Percentiles rank a stretch among this genome's conserved stretches.
phyloP scores from a whole-genome alignment of 176 grass and related monocot species.

The Oryza meyeriana region DNA sequence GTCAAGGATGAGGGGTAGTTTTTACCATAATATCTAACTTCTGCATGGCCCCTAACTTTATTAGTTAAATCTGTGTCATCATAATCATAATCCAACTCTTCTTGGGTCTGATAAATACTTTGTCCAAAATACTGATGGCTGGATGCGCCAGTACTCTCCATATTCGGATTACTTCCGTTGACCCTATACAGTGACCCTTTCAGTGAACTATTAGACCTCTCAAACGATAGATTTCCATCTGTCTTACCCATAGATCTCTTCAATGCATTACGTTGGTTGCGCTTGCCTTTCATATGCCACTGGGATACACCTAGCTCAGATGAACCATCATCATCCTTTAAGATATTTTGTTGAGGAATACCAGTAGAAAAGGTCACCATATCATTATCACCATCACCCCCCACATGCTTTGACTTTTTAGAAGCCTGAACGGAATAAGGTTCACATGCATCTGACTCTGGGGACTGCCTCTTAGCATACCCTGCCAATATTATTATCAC shows the following conservation, averaged over 20 bases:
- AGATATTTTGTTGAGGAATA: constrained; percentile 29
- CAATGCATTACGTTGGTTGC: constrained; percentile 55
- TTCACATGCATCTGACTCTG: constrained; percentile 34
- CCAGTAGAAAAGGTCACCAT: constrained; percentile 22
- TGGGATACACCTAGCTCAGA: constrained; percentile 52
- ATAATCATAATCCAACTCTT: constrained; percentile 36
- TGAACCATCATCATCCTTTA: constrained; percentile 41
- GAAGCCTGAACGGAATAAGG: constrained; percentile 40
- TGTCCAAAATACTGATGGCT: constrained; percentile 30
- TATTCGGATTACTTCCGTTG: constrained; percentile 26
- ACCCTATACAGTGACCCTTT: constrained; percentile 15
- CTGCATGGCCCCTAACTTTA: constrained; percentile 12
- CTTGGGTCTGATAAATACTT: constrained; percentile 48
- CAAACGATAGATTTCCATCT: constrained; percentile 38
- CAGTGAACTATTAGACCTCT: constrained; percentile 40
- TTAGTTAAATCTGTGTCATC: constrained; percentile 35
- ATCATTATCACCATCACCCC: neutral
- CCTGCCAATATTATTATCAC: constrained; percentile 34
- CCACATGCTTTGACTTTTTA: constrained; percentile 42
- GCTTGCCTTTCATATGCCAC: constrained; percentile 87
- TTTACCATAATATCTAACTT: constrained; percentile 34
- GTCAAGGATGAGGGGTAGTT: constrained; percentile 32
- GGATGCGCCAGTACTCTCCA: constrained; percentile 27
- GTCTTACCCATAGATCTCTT: constrained; percentile 37
- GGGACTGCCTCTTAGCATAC: constrained; percentile 41